Percentiles rank a stretch among this genome's conserved stretches.
Conservation (phyloP, 1,284 basidiomycete species). For the Mycena sp. region DNA sequence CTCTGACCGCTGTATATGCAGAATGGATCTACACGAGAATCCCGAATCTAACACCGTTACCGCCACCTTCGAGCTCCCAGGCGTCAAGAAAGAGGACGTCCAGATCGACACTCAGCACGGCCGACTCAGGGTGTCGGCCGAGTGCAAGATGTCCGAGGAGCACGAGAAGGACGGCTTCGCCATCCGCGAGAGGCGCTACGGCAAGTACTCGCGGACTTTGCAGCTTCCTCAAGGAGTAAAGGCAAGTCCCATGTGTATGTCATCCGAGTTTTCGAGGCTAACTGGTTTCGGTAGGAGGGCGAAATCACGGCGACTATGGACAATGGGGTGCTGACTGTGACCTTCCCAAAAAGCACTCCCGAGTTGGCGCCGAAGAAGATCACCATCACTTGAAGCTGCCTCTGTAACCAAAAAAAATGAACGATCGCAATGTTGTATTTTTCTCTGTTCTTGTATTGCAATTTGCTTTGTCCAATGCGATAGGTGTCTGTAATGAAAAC, state of each 20-base stretch:
- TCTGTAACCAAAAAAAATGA: neutral
- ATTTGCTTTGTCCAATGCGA: too few species aligned
- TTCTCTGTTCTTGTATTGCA: too few species aligned
- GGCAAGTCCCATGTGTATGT: slow-evolving; percentile 32
- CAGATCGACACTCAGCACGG: slow-evolving; percentile 49
- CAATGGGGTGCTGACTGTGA: slow-evolving; percentile 31
- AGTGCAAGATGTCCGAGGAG: slow-evolving; percentile 37
- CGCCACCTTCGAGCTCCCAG: slow-evolving; percentile 55
- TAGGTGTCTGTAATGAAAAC: too few species aligned
- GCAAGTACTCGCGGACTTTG: slow-evolving; percentile 48
- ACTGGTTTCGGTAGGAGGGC: slow-evolving; percentile 22
- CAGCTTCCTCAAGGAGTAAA: slow-evolving; percentile 49
- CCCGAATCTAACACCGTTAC: slow-evolving; percentile 46
- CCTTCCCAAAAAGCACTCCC: slow-evolving; percentile 30
- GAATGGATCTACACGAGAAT: slow-evolving; percentile 47
- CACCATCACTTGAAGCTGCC: slow-evolving; percentile 16
- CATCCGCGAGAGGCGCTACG: slow-evolving; percentile 47
- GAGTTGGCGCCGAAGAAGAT: slow-evolving; percentile 33
- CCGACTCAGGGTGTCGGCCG: slow-evolving; percentile 49
- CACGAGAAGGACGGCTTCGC: slow-evolving; percentile 44
- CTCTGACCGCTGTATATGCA: slow-evolving; percentile 14
- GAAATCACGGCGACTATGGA: slow-evolving; percentile 33
- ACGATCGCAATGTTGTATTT: too few species aligned
- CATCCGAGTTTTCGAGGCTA: too few species aligned
- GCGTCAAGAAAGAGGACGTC: slow-evolving; percentile 51